phyloP scores from a whole-genome alignment of 805 yeast species.

The Maudiozyma serrabonitensis region DNA sequence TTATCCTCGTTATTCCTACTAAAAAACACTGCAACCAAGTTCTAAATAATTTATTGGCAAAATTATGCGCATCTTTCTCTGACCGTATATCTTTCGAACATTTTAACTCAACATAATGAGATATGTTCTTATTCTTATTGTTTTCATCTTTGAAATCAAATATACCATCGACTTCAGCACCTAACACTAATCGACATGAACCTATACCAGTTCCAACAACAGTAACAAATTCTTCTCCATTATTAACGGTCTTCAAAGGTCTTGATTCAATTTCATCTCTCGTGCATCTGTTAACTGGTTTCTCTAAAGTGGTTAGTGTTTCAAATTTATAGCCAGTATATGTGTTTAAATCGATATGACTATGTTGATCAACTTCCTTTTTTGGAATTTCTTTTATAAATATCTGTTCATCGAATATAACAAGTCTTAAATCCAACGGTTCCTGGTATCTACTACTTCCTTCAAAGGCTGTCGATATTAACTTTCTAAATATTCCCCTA shows the following conservation, averaged over 20 bases:
- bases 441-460: conserved; percentile 32
- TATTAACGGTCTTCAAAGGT: conserved; percentile 46
- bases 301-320: conserved; percentile 57
- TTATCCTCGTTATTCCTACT: conserved; percentile 66
- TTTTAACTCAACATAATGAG: conserved; percentile 81
- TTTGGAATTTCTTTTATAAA: conserved; percentile 44
- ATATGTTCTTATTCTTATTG: conserved; percentile 36
- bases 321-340: conserved; percentile 86
- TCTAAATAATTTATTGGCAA: conserved; percentile 67
- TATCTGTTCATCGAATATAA: conserved; percentile 66
- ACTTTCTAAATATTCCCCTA: conserved; percentile 70
- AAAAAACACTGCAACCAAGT: conserved; percentile 95
- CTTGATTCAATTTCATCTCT: conserved; percentile 62
- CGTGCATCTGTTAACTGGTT: conserved; percentile 63
- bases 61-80: conserved; percentile 46
- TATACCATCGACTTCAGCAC: conserved; percentile 92
- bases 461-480: conserved; percentile 47
- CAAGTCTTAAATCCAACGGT: conserved; percentile 49
- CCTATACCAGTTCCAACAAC: conserved; percentile 84
- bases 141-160: conserved; percentile 55
- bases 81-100: conserved; percentile 50
- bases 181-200: conserved; percentile 52
- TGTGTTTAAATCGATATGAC: conserved; percentile 29
- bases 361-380: conserved; percentile 1
- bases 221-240: conserved; percentile 67